These are phyloP conservation scores for Tolypocladium nubicola DNA, from an alignment of 2,329 filamentous ascomycete species.

Conservation along the genomic window DNA sequence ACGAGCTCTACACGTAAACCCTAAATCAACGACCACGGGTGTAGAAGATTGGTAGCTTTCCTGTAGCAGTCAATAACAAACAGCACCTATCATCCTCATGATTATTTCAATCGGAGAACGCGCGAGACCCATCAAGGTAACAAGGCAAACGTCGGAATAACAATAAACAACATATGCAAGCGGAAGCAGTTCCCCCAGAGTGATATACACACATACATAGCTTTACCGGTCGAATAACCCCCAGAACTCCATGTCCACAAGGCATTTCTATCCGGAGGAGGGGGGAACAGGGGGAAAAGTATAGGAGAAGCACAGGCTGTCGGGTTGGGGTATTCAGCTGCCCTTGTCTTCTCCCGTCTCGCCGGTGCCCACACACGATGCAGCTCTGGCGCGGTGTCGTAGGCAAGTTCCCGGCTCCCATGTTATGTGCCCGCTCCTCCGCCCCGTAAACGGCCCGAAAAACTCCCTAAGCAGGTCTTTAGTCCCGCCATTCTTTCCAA, in stretches of 20 bases:
- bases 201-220: constrained; percentile 1
- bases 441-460: background rate
- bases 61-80: background rate
- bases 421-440: background rate
- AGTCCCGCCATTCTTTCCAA: background rate
- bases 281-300: background rate
- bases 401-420: background rate
- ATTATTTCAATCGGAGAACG: too few species aligned
- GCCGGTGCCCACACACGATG: background rate
- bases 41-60: background rate
- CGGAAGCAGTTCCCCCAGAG: background rate
- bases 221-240: constrained; percentile 3
- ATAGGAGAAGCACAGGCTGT: background rate
- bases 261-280: background rate
- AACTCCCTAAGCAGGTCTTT: background rate
- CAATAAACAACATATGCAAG: constrained; percentile 34
- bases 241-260: background rate
- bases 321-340: background rate
- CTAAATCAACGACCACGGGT: too few species aligned
- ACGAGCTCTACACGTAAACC: too few species aligned
- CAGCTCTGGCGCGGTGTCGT: background rate
- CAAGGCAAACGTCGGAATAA: background rate
- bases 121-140: background rate
- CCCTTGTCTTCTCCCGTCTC: background rate
- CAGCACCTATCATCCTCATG: background rate